These are phyloP conservation scores for Begonia masoniana DNA, from an alignment of 306 rosid species.

Conservation along the genomic window DNA sequence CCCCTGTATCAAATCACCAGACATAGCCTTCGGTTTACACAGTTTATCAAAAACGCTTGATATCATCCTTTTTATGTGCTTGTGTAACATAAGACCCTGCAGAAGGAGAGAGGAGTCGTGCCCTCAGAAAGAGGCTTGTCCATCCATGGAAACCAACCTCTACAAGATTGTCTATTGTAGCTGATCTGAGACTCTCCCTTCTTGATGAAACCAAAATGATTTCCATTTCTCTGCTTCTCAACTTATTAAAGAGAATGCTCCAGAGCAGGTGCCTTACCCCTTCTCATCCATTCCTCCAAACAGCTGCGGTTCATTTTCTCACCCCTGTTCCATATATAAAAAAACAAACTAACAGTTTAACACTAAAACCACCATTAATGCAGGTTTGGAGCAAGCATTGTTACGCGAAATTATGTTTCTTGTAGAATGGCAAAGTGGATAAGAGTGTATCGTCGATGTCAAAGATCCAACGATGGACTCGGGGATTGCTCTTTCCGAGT, in stretches of 20 bases:
- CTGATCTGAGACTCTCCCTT: slow-evolving; percentile 49
- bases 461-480: slow-evolving; percentile 56
- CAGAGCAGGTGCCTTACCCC: slow-evolving; percentile 50
- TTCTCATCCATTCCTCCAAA: slow-evolving; percentile 47
- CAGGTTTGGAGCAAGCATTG: neutral
- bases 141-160: slow-evolving; percentile 51
- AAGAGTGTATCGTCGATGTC: slow-evolving; percentile 57
- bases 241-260: slow-evolving; percentile 37
- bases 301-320: slow-evolving; percentile 33
- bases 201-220: slow-evolving; percentile 50
- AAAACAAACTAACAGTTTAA: neutral
- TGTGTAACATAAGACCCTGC: too few relatives aligned
- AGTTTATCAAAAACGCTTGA: neutral
- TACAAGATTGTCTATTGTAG: slow-evolving; percentile 45
- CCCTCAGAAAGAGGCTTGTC: slow-evolving; percentile 45
- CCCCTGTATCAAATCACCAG: slow-evolving; percentile 10
- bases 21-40: neutral
- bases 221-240: slow-evolving; percentile 41
- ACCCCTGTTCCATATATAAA: slow-evolving; percentile 22
- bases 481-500: slow-evolving; percentile 27
- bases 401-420: slow-evolving; percentile 35
- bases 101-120: neutral
- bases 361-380: neutral
- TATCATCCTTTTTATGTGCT: too few relatives aligned
- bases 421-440: slow-evolving; percentile 42